Conservation (phyloP, 495 filamentous ascomycete genomes). For the Neurospora hispaniola region DNA sequence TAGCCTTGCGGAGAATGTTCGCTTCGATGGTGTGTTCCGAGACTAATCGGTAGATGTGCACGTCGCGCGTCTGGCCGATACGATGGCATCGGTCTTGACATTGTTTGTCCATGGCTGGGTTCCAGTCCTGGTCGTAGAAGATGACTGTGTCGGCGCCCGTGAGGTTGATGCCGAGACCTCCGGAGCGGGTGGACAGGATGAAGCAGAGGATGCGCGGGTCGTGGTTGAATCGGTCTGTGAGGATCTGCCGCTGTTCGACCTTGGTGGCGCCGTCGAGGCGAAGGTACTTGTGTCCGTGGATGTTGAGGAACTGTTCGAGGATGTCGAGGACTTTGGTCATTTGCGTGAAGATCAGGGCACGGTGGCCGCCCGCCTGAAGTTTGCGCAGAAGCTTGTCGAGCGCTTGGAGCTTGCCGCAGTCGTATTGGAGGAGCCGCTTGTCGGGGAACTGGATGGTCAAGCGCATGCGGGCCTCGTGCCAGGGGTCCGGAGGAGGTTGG, state of each 20-base stretch:
- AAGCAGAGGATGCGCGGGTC: conserved; percentile 86
- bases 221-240: conserved; percentile 95
- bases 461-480: conserved; percentile 88
- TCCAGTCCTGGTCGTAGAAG: conserved; percentile 99
- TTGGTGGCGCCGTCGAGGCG: conserved; percentile 92
- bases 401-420: conserved; percentile 93
- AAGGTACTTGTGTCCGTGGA: conserved; percentile 86
- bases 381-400: conserved; percentile 79
- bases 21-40: conserved; percentile 97
- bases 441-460: conserved; percentile 95
- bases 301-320: conserved; percentile 94
- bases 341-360: conserved; percentile 95
- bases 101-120: conserved; percentile 99
- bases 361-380: conserved; percentile 81
- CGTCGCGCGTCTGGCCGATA: conserved; percentile 95
- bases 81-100: conserved; percentile 97
- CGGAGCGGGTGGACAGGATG: conserved; percentile 90
- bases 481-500: conserved; percentile 55
- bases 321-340: conserved; percentile 99
- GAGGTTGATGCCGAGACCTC: conserved; percentile 90
- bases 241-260: conserved; percentile 86
- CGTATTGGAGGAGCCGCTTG: conserved; percentile 88
- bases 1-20: conserved; percentile 92
- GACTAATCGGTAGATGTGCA: conserved; percentile 96
- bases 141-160: conserved; percentile 97